Evolutionary conservation across 352 stramenopile genomes (phyloP).

Genomic region (Globisporangium barbulae): DNA sequence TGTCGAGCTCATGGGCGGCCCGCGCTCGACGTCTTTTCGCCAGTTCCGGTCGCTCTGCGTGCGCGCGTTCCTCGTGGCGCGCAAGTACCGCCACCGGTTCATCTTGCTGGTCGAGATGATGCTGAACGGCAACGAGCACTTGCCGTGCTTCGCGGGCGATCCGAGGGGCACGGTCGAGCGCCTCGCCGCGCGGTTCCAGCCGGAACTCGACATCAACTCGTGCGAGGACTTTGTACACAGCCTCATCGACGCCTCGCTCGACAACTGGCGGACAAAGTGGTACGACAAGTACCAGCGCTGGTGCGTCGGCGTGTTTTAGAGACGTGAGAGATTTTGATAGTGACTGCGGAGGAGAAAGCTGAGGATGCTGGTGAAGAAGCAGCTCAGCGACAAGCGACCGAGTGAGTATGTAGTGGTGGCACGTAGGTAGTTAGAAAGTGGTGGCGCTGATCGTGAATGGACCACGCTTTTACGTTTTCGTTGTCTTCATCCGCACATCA

Average conservation of each 20-base stretch:
- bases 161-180: slow-evolving; percentile 90
- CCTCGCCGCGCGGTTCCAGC: slow-evolving; percentile 91
- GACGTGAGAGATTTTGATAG: not conserved
- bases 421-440: not conserved
- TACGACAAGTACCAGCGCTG: slow-evolving; percentile 96
- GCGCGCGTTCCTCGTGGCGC: slow-evolving; percentile 93
- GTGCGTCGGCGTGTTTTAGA: slow-evolving; percentile 87
- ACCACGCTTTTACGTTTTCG: not conserved
- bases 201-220: slow-evolving; percentile 92
- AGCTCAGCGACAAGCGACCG: not conserved
- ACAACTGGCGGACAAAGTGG: slow-evolving; percentile 96
- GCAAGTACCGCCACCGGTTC: slow-evolving; percentile 94
- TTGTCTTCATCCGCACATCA: not conserved
- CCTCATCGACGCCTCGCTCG: slow-evolving; percentile 94
- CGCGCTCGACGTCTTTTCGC: slow-evolving; percentile 89
- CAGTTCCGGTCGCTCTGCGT: slow-evolving; percentile 96
- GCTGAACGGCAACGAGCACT: slow-evolving; percentile 94
- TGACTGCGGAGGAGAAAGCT: not conserved
- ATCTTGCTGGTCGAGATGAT: slow-evolving; percentile 97
- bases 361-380: not conserved
- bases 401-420: not conserved
- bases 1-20: slow-evolving; percentile 94
- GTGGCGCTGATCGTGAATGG: not conserved
- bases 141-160: slow-evolving; percentile 94
- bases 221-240: slow-evolving; percentile 95